Conservation (phyloP, 176 grass and related monocot genomes). For the Oropetium thomaeum region DNA sequence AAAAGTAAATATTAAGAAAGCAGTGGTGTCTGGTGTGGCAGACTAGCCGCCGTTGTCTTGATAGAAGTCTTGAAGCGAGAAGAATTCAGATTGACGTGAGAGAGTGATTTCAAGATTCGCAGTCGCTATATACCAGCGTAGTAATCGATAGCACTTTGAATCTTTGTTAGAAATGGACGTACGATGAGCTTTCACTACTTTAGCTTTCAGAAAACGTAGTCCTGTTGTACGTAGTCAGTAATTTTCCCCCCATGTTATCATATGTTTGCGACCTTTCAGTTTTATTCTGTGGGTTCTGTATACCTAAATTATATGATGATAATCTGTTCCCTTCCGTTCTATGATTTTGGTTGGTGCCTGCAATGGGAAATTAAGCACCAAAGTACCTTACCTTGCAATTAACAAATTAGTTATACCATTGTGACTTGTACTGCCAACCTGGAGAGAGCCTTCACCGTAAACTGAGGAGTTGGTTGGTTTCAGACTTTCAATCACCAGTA, state of each 20-base stretch:
- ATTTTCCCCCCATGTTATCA: background rate
- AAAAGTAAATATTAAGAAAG: slow-evolving; percentile 29
- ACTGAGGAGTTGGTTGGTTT: too few relatives aligned
- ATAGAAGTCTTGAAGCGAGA: slow-evolving; percentile 31
- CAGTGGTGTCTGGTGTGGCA: background rate
- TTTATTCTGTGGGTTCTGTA: background rate
- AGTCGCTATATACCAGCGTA: background rate
- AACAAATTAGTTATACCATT: too few relatives aligned
- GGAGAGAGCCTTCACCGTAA: too few relatives aligned
- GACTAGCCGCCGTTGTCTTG: slow-evolving; percentile 6
- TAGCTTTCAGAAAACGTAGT: background rate
- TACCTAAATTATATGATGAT: background rate
- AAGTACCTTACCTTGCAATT: too few relatives aligned
- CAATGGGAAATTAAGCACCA: background rate
- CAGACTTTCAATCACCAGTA: too few relatives aligned
- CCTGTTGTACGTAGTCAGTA: background rate
- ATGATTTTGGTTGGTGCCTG: slow-evolving; percentile 7
- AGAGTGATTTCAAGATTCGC: slow-evolving; percentile 25
- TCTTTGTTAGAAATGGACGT: background rate
- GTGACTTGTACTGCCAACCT: background rate
- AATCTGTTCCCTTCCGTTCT: background rate
- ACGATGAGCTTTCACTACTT: background rate
- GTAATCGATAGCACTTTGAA: background rate
- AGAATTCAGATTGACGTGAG: background rate
- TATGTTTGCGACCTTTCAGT: background rate